These are phyloP conservation scores for Orbilia quercus DNA, from an alignment of 2,329 filamentous ascomycete species.

Conservation along the genomic window DNA sequence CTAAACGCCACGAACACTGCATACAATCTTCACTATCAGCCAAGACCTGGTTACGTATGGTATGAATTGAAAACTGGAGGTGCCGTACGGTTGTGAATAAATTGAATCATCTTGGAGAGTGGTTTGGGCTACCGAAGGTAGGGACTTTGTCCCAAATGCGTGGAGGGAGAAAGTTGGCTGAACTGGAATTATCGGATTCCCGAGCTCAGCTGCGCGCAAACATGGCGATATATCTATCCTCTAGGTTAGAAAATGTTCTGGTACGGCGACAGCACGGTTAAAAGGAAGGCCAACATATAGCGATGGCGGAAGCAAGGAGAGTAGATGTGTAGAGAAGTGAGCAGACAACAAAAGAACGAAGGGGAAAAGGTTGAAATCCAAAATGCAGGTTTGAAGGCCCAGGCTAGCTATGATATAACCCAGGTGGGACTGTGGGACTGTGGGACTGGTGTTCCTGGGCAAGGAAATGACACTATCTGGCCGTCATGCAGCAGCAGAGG, in stretches of 20 bases:
- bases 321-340: background rate
- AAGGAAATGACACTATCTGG: constrained; percentile 45
- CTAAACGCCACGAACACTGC: constrained; percentile 44
- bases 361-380: constrained; percentile 5
- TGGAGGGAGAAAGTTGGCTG: constrained; percentile 15
- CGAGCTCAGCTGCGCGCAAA: constrained; percentile 40
- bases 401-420: constrained; percentile 19
- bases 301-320: background rate
- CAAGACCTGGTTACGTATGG: background rate
- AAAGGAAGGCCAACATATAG: background rate
- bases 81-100: constrained; percentile 44
- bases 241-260: constrained; percentile 1
- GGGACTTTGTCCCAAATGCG: background rate
- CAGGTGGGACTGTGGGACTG: no score
- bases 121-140: background rate
- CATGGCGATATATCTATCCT: constrained; percentile 42
- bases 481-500: constrained; percentile 50
- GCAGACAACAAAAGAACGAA: constrained; percentile 23
- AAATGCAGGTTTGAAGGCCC: background rate
- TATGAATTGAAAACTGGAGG: background rate
- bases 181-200: constrained; percentile 20
- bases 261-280: background rate
- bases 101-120: constrained; percentile 40
- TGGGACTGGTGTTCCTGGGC: background rate
- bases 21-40: constrained; percentile 8